Base-by-base conservation (phyloP, 75 land plant genomes). In the Pinus albicaulis region DNA sequence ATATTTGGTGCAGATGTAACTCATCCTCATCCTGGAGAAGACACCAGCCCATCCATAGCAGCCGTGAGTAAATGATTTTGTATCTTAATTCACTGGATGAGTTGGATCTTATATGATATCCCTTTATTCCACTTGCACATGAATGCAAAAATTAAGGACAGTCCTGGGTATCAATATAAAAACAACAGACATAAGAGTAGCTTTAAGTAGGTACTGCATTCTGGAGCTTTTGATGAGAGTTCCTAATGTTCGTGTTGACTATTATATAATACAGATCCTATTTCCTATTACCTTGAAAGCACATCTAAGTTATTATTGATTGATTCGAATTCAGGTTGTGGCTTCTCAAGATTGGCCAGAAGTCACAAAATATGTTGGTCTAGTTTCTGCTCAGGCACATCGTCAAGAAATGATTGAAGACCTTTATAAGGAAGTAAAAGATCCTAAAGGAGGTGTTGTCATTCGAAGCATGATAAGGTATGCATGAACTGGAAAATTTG, bases 281-380 rank as follows among this genome's bases (percentile, higher is more conserved):
- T 26, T 31, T 5, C 1, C 23, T 15, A 2, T 20, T 72, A 6
- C 23, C 25, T 75, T 24, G 15, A 22, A 0, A 13, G 12, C 60
- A 17, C 4, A 14, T 55, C 41, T 56, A 20, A 38, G 5, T 19
- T 56, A 14, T 65, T 1, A 28, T 19, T 65, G 41, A 65, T 48
- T 65, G 41, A 65, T 65, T 31, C 17, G n/a, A 65, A 31, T 22
- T 55, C 74, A 93, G 96, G 98, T 93, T 77, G 98, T 93, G n/a
- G 98, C 98, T 64, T 93, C 98, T 16, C 98, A 95, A 83, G 98
- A 95, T 74, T 95, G 98, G 98, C 98, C 96, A 10, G 93, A 95
- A 72, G 78, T 95, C 19, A 95, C 98, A 20, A 94, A 92, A 66
- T 94, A 94, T 88, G 95, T 95, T 41, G 95, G 95, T 52, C 76